Percentiles rank a stretch among this genome's conserved stretches.
These are phyloP conservation scores for Ophiorrhiza pumila DNA, from an alignment of 257 asterid genomes.

Conservation along the genomic window DNA sequence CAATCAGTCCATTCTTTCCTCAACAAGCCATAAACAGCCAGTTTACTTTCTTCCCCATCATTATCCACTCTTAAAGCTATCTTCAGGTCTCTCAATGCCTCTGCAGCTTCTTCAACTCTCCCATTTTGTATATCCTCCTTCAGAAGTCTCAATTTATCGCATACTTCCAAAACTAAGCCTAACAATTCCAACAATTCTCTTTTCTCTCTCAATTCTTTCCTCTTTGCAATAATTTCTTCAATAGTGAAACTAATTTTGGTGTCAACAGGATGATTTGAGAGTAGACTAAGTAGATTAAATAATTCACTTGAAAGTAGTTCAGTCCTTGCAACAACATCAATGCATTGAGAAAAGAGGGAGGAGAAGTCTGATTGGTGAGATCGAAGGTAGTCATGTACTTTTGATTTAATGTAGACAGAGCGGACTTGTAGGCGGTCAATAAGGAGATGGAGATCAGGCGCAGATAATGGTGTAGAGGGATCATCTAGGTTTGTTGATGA, in stretches of 20 bases:
- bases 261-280: constrained; percentile 65
- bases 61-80: constrained; percentile 50
- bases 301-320: constrained; percentile 43
- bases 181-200: constrained; percentile 54
- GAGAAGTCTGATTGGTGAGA: constrained; percentile 75
- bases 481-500: constrained; percentile 50
- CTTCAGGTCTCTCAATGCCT: constrained; percentile 60
- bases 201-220: constrained; percentile 65
- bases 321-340: constrained; percentile 62
- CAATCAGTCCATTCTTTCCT: constrained; percentile 67
- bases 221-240: constrained; percentile 55
- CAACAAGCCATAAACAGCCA: constrained; percentile 54
- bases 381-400: constrained; percentile 70
- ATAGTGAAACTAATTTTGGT: constrained; percentile 44
- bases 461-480: constrained; percentile 68
- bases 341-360: constrained; percentile 68
- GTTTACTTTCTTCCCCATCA: constrained; percentile 46
- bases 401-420: constrained; percentile 72
- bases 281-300: constrained; percentile 40
- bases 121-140: constrained; percentile 48
- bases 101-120: constrained; percentile 67
- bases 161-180: constrained; percentile 56
- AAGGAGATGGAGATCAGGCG: constrained; percentile 95
- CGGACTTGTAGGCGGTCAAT: constrained; percentile 75
- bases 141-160: constrained; percentile 42